Evolutionary conservation across 441 rosid genomes (phyloP).

Genomic region (Biscutella laevigata): DNA sequence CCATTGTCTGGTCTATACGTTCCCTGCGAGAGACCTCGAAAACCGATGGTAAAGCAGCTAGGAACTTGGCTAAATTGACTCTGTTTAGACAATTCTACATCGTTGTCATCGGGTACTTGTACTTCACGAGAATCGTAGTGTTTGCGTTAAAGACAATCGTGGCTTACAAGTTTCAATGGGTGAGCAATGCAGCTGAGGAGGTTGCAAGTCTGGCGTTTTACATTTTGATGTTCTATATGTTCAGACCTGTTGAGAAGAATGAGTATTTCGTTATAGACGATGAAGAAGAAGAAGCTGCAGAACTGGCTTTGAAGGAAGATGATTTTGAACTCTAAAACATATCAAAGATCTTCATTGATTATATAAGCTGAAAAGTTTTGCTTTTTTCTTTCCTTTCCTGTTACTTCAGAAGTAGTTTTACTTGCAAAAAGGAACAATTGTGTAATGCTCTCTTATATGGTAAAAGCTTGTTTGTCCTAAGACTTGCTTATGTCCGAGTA

Average conservation of each 20-base stretch:
- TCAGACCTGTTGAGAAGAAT: conserved; percentile 84
- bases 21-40: conserved; percentile 80
- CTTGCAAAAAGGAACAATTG: conserved; percentile 1
- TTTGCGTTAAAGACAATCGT: conserved; percentile 85
- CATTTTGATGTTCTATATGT: conserved; percentile 74
- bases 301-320: conserved; percentile 72
- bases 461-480: conserved; percentile 3
- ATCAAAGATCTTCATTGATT: conserved; percentile 6
- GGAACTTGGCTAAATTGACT: conserved; percentile 72
- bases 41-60: conserved; percentile 86
- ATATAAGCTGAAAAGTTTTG: not conserved
- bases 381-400: not conserved
- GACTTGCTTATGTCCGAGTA: not conserved
- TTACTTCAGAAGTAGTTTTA: conserved; percentile 6
- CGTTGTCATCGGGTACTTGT: conserved; percentile 77
- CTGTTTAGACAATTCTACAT: conserved; percentile 86
- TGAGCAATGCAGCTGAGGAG: conserved; percentile 84
- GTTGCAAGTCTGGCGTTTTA: conserved; percentile 59
- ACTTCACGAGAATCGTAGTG: conserved; percentile 86
- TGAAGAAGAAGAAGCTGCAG: conserved; percentile 93
- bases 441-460: conserved; percentile 13
- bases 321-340: conserved; percentile 72
- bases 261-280: conserved; percentile 78
- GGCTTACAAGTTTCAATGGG: conserved; percentile 83
- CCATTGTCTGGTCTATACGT: conserved; percentile 89